Evolutionary conservation across 116 monocot genomes (phyloP), one percentile per base, ranked within the genome.

Genomic region (Dioscorea cayenensis): DNA sequence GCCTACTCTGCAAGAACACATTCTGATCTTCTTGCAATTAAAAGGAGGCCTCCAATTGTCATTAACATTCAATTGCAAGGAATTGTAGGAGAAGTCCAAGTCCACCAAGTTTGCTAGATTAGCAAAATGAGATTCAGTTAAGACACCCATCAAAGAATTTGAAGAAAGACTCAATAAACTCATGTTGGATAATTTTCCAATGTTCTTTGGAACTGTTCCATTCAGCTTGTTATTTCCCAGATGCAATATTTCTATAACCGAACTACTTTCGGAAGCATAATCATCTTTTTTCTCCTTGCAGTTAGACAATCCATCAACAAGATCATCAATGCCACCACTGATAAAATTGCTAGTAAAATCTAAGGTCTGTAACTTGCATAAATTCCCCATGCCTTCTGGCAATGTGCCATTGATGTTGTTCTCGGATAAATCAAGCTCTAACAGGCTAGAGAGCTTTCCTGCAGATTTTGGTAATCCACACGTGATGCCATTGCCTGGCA

Each of bases 51-150:
- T 2, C 38, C 49, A 68, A 43, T 6, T 8, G 0, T 35, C 48
- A 68, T 2, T 48, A 0, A 22, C 12, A 43, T 23, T 68, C 38
- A 68, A 10, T 7, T 19, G 19, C 49, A 68, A 68, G 0, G 9
- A 23, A 5, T 68, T 68, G 14, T 43, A 23, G 2, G 38, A 68
- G 3, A 49, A 8, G 14, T 49, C 49, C 49, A 49, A 19, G 3
- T 48, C 50, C 7, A 1, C 12, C 21, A 66, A 66, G 10, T 19
- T 49, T 38, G 11, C 12, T 8, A 43, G 49, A 37, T n/a, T 68
- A 14, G 68, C 49, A 68, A 68, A 49, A 22, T 68, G 68, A 2
- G 14, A 4, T 68, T 49, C 68, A 23, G 37, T 48, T 19, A 68
- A 25, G 6, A 20, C n/a, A 7, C 68, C 48, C 1, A 8, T 9